These are phyloP conservation scores for Cucurbita maxima DNA, from an alignment of 306 rosid genomes.

Conservation along the genomic window DNA sequence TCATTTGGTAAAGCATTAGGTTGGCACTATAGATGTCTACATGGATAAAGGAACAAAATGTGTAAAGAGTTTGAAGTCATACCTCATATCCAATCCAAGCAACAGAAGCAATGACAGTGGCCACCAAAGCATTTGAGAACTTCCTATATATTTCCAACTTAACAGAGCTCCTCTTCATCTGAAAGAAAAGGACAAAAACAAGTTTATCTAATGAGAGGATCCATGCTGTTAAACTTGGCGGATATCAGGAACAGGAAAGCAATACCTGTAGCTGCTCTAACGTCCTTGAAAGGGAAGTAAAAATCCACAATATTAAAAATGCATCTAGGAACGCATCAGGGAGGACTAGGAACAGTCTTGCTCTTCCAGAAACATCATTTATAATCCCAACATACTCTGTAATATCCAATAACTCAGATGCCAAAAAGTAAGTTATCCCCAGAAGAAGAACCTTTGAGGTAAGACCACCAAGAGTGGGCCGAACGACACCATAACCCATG, in stretches of 20 bases:
- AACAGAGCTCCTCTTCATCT: slow-evolving; percentile 90
- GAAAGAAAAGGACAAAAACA: slow-evolving; percentile 1
- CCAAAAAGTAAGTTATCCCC: slow-evolving; percentile 70
- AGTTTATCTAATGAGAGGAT: background rate
- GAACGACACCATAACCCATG: slow-evolving; percentile 97
- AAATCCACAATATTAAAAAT: slow-evolving; percentile 89
- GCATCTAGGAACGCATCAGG: slow-evolving; percentile 92
- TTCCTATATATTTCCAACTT: slow-evolving; percentile 86
- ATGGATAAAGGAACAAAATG: background rate
- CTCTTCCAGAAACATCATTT: slow-evolving; percentile 81
- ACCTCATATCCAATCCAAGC: slow-evolving; percentile 95
- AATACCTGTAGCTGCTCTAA: slow-evolving; percentile 88
- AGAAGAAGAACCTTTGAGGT: slow-evolving; percentile 87
- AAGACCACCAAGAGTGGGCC: slow-evolving; percentile 96
- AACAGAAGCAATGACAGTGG: slow-evolving; percentile 64
- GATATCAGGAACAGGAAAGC: background rate
- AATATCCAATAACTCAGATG: slow-evolving; percentile 70
- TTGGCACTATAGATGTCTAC: background rate
- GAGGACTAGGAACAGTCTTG: slow-evolving; percentile 81
- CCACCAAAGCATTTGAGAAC: slow-evolving; percentile 84
- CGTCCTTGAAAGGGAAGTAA: slow-evolving; percentile 80
- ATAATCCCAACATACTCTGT: slow-evolving; percentile 90
- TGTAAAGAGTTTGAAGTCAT: slow-evolving; percentile 1
- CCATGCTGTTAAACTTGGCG: background rate
- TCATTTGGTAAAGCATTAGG: background rate